These are phyloP conservation scores for Pseudocercospora musae DNA, from an alignment of 2,329 filamentous ascomycete genomes.

Conservation along the genomic window DNA sequence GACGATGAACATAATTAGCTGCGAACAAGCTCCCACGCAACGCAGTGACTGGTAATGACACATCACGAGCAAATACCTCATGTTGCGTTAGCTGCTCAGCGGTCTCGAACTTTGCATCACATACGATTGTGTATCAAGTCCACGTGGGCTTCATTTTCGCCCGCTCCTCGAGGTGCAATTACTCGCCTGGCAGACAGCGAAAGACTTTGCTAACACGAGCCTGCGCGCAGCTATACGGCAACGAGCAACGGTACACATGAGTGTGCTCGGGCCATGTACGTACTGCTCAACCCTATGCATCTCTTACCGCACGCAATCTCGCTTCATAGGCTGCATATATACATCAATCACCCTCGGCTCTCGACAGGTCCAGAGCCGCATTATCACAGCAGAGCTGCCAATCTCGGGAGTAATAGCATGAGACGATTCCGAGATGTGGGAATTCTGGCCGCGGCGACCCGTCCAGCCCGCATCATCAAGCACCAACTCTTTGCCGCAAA, in stretches of 20 bases:
- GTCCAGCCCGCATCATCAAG: too few species aligned
- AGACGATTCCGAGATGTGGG: not conserved
- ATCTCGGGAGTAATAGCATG: not conserved
- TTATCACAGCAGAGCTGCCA: not conserved
- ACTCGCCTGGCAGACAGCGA: not conserved
- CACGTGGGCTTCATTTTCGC: not conserved
- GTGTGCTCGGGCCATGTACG: not conserved
- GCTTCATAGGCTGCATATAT: not conserved
- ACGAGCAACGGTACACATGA: not conserved
- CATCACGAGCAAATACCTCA: not conserved
- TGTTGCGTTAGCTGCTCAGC: not conserved
- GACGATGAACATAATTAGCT: not conserved
- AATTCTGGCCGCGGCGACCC: not conserved
- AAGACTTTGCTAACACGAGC: not conserved
- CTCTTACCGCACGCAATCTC: not conserved
- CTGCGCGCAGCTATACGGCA: not conserved
- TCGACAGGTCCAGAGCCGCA: not conserved
- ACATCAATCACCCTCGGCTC: not conserved
- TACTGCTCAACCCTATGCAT: not conserved
- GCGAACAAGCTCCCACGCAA: not conserved
- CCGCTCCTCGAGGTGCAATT: not conserved
- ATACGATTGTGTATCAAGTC: too few species aligned
- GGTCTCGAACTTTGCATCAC: not conserved
- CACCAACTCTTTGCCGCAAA: too few species aligned
- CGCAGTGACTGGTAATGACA: not conserved